A percentile compares a stretch with the other conserved stretches of the same genome.
Evolutionary conservation across 179 eudicot species (phyloP).

Genomic region (Drosera spatulata): DNA sequence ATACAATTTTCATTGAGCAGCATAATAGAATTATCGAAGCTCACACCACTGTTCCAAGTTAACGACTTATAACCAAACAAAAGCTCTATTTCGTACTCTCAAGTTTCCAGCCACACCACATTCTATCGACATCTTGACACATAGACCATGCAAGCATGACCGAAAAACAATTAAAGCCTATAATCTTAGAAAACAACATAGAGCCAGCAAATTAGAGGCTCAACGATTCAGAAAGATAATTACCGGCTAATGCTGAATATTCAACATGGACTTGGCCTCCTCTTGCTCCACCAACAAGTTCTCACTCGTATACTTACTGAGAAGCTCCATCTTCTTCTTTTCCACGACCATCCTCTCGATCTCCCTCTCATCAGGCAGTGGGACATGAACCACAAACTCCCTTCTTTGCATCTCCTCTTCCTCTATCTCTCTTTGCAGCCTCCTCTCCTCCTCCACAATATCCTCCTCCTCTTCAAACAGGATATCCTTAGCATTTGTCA

Average conservation of each 20-base stretch:
- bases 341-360: constrained; percentile 83
- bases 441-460: constrained; percentile 72
- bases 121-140: too few relatives aligned
- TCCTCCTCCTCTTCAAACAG: constrained; percentile 86
- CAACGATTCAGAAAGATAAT: not conserved
- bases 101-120: too few relatives aligned
- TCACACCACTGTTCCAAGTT: too few relatives aligned
- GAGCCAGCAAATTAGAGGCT: too few relatives aligned
- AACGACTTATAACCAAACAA: too few relatives aligned
- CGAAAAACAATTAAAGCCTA: too few relatives aligned
- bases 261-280: constrained; percentile 57
- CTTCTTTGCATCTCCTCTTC: constrained; percentile 37
- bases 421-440: constrained; percentile 16
- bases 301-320: constrained; percentile 73
- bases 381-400: constrained; percentile 89
- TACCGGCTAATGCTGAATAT: constrained; percentile 21
- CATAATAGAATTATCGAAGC: too few relatives aligned
- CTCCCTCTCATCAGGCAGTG: constrained; percentile 85
- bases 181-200: too few relatives aligned
- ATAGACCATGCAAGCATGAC: too few relatives aligned
- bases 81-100: too few relatives aligned
- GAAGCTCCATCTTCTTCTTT: constrained; percentile 90
- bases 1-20: too few relatives aligned
- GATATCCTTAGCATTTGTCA: constrained; percentile 28
- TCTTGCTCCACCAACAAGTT: constrained; percentile 65